Base-by-base conservation (phyloP, 2,329 filamentous ascomycete species). In the Harringtonia lauricola region DNA sequence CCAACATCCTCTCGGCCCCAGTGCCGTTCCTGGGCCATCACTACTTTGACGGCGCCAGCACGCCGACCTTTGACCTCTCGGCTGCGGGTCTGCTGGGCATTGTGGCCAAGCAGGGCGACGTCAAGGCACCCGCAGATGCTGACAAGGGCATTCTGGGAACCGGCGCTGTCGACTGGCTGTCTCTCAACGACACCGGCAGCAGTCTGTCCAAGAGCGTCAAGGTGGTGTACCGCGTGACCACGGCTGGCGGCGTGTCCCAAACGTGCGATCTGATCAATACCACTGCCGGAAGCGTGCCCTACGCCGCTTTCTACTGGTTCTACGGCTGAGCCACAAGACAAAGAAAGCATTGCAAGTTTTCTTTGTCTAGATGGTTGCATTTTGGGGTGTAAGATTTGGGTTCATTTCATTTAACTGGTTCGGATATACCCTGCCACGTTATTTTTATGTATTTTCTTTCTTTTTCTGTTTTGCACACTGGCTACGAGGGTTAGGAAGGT, bases 31-130 rank as follows among this genome's bases (percentile, higher is more conserved):
- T 80, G 14, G 83, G 82, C 26, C 70, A 76, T 53, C 83, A 87
- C 67, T 83, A 68, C 70, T 86, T 86, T 67, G 72, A 71, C 59
- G 48, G 49, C 38, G 49, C 55, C 36, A 61, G 69, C 49, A 60
- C 64, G 1, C 82, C 83, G 1, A 76, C 68, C 13, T 86, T 86
- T 57, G 66, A 74, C 46, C 64, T 85, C 31, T 56, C 61, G 41
- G 57, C 53, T 8, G 55, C 59, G 30, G 55, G 60, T 26, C 59
- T 64, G 52, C 57, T 66, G 55, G 59, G 70, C 51, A 64, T 64
- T 46, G 64, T 61, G 49, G 65, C 55, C 43, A 69, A 68, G 57
- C 77, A 78, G 34, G 67, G 62, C 28, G 58, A 54, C 30, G 66
- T 75, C 34, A 54, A 65, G 29, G 78, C 81, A 0, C 81, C 82